phyloP scores from a whole-genome alignment of 176 grass and related monocot genomes.

The Avena atlantica region DNA sequence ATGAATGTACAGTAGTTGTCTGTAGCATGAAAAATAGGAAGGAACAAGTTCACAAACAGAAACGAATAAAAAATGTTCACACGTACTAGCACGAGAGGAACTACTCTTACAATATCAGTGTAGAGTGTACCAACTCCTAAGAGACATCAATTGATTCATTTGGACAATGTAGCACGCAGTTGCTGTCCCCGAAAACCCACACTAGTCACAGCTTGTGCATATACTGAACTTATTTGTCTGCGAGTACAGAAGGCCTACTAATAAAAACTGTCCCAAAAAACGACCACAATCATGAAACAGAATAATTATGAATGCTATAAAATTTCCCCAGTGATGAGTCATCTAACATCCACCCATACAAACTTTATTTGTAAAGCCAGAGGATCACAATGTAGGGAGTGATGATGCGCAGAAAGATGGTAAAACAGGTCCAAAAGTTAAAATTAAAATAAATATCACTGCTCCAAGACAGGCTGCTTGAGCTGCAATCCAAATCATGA shows the following conservation, averaged over 20 bases:
- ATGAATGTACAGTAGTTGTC: too few species aligned
- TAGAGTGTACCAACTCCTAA: too few species aligned
- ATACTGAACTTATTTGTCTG: not conserved
- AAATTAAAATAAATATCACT: conserved; percentile 46
- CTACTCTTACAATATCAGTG: too few species aligned
- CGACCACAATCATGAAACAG: not conserved
- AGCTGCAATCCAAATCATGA: conserved; percentile 64
- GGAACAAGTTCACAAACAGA: too few species aligned
- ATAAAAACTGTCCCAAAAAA: not conserved
- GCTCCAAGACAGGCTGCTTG: conserved; percentile 88
- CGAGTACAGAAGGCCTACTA: not conserved
- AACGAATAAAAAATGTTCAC: too few species aligned
- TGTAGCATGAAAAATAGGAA: too few species aligned
- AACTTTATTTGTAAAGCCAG: conserved; percentile 29
- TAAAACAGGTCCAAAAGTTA: not conserved
- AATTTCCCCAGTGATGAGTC: not conserved
- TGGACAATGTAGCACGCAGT: too few species aligned
- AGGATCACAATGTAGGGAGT: conserved; percentile 32
- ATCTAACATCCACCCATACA: conserved; percentile 48
- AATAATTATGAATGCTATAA: not conserved
- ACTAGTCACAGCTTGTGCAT: too few species aligned
- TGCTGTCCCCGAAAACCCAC: too few species aligned
- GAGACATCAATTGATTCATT: too few species aligned
- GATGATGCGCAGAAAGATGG: conserved; percentile 47
- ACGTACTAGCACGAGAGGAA: too few species aligned